Conservation (phyloP, 306 rosid genomes). For the Cicer bijugum region DNA sequence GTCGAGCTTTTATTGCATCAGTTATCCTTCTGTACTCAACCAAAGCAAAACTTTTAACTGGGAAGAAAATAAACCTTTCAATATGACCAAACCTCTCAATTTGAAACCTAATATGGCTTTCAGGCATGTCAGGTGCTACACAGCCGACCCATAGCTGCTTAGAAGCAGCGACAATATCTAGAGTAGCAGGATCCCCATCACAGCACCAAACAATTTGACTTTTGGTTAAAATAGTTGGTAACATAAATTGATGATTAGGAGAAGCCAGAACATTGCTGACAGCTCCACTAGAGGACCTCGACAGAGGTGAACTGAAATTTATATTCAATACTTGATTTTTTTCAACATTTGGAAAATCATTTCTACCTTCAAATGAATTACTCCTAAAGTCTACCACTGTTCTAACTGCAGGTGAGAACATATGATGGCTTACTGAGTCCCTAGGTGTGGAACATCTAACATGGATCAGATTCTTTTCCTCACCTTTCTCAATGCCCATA, state of each 20-base stretch:
- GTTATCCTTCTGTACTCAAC: slow-evolving; percentile 83
- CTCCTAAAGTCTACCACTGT: slow-evolving; percentile 59
- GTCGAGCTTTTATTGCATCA: slow-evolving; percentile 80
- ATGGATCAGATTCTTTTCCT: slow-evolving; percentile 59
- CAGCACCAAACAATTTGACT: slow-evolving; percentile 68
- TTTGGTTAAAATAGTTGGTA: slow-evolving; percentile 53
- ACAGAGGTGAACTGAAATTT: slow-evolving; percentile 62
- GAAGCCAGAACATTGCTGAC: slow-evolving; percentile 57
- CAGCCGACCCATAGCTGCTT: slow-evolving; percentile 89
- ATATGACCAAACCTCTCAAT: slow-evolving; percentile 88
- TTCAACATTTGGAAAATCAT: slow-evolving; percentile 54
- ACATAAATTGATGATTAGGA: slow-evolving; percentile 63
- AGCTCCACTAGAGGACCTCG: slow-evolving; percentile 71
- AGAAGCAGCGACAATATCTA: slow-evolving; percentile 88
- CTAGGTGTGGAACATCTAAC: slow-evolving; percentile 62
- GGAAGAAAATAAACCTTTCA: slow-evolving; percentile 70
- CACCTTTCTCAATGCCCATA: slow-evolving; percentile 55
- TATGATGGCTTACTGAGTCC: slow-evolving; percentile 63
- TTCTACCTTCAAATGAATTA: slow-evolving; percentile 73
- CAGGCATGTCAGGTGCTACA: slow-evolving; percentile 68
- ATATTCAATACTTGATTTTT: slow-evolving; percentile 60
- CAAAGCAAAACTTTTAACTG: slow-evolving; percentile 76
- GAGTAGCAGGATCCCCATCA: slow-evolving; percentile 86
- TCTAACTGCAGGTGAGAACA: slow-evolving; percentile 65
- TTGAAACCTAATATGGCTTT: slow-evolving; percentile 80